phyloP scores from a whole-genome alignment of 2,329 filamentous ascomycete genomes.

The Incumbomyces delicatus region DNA sequence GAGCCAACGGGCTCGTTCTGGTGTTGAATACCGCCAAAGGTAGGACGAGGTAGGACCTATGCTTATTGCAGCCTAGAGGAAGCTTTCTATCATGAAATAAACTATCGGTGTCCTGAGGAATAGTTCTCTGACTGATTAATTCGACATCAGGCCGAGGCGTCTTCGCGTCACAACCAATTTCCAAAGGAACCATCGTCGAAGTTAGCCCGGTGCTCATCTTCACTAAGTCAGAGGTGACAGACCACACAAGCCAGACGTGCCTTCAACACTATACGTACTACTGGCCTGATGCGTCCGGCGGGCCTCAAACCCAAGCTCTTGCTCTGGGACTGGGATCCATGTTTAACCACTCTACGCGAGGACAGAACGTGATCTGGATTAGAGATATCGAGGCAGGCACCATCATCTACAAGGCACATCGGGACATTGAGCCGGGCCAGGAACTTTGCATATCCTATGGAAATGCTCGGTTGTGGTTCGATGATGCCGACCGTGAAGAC shows the following conservation, averaged over 20 bases:
- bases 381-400: conserved; percentile 33
- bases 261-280: conserved; percentile 46
- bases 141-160: conserved; percentile 21
- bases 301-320: conserved; percentile 38
- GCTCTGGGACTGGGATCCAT: conserved; percentile 45
- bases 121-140: too few species aligned
- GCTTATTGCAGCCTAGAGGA: too few species aligned
- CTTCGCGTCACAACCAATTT: conserved; percentile 20
- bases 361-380: conserved; percentile 45
- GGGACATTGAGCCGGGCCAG: conserved; percentile 39
- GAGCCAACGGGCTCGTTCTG: conserved; percentile 16
- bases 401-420: conserved; percentile 39
- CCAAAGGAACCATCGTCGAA: conserved; percentile 20
- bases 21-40: conserved; percentile 21
- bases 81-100: too few species aligned
- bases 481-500: conserved; percentile 17
- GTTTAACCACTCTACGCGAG: conserved; percentile 43
- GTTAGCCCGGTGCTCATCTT: conserved; percentile 31
- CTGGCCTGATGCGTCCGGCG: conserved; percentile 21
- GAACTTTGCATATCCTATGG: conserved; percentile 39
- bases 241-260: conserved; percentile 37
- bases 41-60: conserved; percentile 8
- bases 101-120: too few species aligned
- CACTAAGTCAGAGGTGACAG: conserved; percentile 33
- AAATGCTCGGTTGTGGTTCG: conserved; percentile 21